Evolutionary conservation across 2,329 filamentous ascomycete genomes (phyloP), one percentile per base, ranked within the genome.

Genomic region (Dactylellina haptotyla): DNA sequence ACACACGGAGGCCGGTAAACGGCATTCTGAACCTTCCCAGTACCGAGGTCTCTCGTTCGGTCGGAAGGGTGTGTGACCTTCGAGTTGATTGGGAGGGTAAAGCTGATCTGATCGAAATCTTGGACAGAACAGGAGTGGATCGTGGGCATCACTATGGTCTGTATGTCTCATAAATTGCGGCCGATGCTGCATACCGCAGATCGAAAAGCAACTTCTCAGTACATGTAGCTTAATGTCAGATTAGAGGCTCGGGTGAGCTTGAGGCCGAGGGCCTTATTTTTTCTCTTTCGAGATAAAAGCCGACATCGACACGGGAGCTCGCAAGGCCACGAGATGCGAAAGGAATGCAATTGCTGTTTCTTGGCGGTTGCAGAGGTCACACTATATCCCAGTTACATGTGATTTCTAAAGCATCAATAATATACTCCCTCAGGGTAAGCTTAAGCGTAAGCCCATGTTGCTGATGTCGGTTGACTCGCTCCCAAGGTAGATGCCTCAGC

Each of bases 111-210:
- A 46, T 51, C 45, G 45, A 50, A 57, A 59, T 39, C 45, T 51
- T 20, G 46, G 32, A 45, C 34, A 23, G 32, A 32, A 20, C n/a
- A 50, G 10, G 10, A 34, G 28, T 53, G 28, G 53, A 57, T 57
- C 32, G 34, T 34, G n/a, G 48, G 9, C 2, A n/a, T n/a, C 58
- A 58, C 43, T 64, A 65, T 61, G 6, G 41, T 5, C 43, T 61
- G 67, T 58, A 72, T 72, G 67, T 65, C 59, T 72, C 59, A 72
- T 72, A 64, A 59, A 64, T 64, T 53, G 53, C 67, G 59, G 46
- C 58, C 43, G 53, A 56, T 56, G 20, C 32, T 63, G 57, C 57
- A 62, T 56, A 20, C 65, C 57, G 37, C 39, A 37, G 64, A 61
- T 69, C 58, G 14, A 69, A 23, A 30, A 18, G 12, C 3, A 23